Evolutionary conservation across 495 filamentous ascomycete species (phyloP).

Genomic region (Darksidea phi): DNA sequence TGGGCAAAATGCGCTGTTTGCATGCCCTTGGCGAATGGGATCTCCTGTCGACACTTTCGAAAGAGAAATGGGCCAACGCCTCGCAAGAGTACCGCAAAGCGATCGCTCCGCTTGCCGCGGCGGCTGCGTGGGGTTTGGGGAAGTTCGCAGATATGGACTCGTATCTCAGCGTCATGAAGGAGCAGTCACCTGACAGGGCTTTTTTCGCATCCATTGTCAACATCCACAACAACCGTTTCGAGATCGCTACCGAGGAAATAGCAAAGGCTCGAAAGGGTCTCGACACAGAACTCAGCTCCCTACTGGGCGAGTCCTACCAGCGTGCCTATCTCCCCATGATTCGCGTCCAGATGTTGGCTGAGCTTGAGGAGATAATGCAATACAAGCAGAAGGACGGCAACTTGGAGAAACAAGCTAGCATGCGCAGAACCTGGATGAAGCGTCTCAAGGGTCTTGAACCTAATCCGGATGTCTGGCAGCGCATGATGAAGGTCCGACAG

Average conservation of each 20-base stretch:
- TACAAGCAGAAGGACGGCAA: conserved; percentile 88
- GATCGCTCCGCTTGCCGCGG: conserved; percentile 90
- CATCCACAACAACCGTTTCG: conserved; percentile 91
- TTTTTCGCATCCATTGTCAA: conserved; percentile 96
- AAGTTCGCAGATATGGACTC: conserved; percentile 98
- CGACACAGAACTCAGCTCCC: conserved; percentile 89
- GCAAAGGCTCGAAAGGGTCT: conserved; percentile 88
- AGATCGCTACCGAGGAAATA: conserved; percentile 79
- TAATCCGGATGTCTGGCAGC: conserved; percentile 97
- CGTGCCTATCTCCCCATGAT: conserved; percentile 94
- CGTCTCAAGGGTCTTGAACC: conserved; percentile 92
- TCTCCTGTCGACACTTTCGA: conserved; percentile 76
- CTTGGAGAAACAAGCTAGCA: conserved; percentile 77
- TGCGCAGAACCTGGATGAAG: conserved; percentile 93
- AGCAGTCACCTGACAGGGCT: conserved; percentile 84
- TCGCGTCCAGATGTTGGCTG: conserved; percentile 96
- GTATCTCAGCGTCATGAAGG: conserved; percentile 91
- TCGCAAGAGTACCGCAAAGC: conserved; percentile 76
- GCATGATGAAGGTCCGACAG: conserved; percentile 92
- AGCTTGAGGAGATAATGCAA: conserved; percentile 94
- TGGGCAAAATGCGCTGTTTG: conserved; percentile 99
- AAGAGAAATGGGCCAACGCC: conserved; percentile 90
- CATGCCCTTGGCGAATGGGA: conserved; percentile 98
- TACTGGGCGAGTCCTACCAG: conserved; percentile 95
- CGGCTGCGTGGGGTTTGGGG: conserved; percentile 94